Percentiles rank a stretch among this genome's conserved stretches.
Conservation (phyloP, 169 alveolate genomes). For the Cryptosporidium parvum region DNA sequence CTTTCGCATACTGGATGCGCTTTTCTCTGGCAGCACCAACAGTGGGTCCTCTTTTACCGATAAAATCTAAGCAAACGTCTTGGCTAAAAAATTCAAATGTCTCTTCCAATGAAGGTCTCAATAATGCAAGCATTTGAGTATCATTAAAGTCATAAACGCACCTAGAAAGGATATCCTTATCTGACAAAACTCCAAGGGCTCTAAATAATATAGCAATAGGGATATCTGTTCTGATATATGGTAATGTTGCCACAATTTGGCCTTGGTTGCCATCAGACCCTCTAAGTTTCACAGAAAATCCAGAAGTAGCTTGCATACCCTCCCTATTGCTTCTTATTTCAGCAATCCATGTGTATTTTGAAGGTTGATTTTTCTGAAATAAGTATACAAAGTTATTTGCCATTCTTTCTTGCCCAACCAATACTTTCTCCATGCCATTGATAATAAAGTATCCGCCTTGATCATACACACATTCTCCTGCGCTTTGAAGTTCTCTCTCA, state of each 20-base stretch:
- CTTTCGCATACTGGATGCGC: slow-evolving; percentile 95
- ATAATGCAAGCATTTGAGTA: slow-evolving; percentile 94
- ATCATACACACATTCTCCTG: slow-evolving; percentile 98
- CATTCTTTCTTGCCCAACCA: slow-evolving; percentile 99
- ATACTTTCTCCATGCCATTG: slow-evolving; percentile 99
- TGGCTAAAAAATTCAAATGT: slow-evolving; percentile 93
- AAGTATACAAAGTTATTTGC: slow-evolving; percentile 98
- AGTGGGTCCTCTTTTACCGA: slow-evolving; percentile 97
- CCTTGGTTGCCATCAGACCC: slow-evolving; percentile 82
- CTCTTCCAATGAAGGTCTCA: slow-evolving; percentile 96
- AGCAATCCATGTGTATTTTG: slow-evolving; percentile 98
- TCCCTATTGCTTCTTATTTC: slow-evolving; percentile 96
- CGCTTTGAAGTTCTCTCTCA: slow-evolving; percentile 90
- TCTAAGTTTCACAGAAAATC: slow-evolving; percentile 92
- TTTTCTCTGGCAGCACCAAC: slow-evolving; percentile 93
- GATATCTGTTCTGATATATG: slow-evolving; percentile 95
- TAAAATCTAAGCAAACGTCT: slow-evolving; percentile 91
- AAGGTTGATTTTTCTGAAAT: slow-evolving; percentile 96
- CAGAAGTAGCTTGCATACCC: slow-evolving; percentile 93
- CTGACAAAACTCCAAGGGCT: slow-evolving; percentile 96
- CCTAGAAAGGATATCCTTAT: slow-evolving; percentile 89
- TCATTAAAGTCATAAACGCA: slow-evolving; percentile 95
- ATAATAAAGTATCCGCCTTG: slow-evolving; percentile 97
- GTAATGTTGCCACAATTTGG: slow-evolving; percentile 95
- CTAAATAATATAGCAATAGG: slow-evolving; percentile 97